Percentiles rank a stretch among this genome's conserved stretches.
Conservation (phyloP, 2,329 filamentous ascomycete species). For the Neonectria coccinea region DNA sequence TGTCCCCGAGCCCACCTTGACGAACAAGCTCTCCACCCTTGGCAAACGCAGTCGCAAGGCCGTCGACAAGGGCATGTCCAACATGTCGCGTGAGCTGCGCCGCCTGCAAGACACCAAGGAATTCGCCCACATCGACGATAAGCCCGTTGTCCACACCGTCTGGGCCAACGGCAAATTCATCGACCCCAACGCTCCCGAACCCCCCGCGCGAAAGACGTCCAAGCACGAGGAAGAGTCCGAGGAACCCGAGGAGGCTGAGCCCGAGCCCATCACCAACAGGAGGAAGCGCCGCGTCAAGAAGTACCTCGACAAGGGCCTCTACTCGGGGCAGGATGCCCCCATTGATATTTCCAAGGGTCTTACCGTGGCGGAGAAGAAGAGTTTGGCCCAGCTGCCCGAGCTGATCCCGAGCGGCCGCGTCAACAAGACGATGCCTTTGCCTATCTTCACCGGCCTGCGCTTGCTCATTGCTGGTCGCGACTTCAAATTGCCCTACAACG, state of each 20-base stretch:
- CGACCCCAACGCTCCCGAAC: conserved; percentile 56
- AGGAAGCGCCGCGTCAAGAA: conserved; percentile 71
- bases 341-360: conserved; percentile 61
- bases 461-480: conserved; percentile 78
- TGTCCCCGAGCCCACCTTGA: conserved; percentile 57
- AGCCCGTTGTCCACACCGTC: conserved; percentile 68
- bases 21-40: conserved; percentile 63
- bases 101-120: conserved; percentile 73
- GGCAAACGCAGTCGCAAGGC: conserved; percentile 71
- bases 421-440: conserved; percentile 75
- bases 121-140: conserved; percentile 68
- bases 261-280: conserved; percentile 53
- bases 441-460: conserved; percentile 81
- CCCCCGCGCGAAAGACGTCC: conserved; percentile 53
- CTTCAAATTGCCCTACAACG: conserved; percentile 89
- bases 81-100: conserved; percentile 68
- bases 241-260: conserved; percentile 45
- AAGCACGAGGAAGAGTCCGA: conserved; percentile 44
- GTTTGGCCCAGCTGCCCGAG: conserved; percentile 60
- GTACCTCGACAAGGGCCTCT: conserved; percentile 86
- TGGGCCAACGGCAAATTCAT: conserved; percentile 76
- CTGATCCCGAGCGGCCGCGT: conserved; percentile 59
- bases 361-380: conserved; percentile 64
- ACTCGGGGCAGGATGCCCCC: conserved; percentile 80
- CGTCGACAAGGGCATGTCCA: conserved; percentile 60